Evolutionary conservation across 2,329 filamentous ascomycete genomes (phyloP), one percentile per base, ranked within the genome.

Genomic region (Neurospora sp.): DNA sequence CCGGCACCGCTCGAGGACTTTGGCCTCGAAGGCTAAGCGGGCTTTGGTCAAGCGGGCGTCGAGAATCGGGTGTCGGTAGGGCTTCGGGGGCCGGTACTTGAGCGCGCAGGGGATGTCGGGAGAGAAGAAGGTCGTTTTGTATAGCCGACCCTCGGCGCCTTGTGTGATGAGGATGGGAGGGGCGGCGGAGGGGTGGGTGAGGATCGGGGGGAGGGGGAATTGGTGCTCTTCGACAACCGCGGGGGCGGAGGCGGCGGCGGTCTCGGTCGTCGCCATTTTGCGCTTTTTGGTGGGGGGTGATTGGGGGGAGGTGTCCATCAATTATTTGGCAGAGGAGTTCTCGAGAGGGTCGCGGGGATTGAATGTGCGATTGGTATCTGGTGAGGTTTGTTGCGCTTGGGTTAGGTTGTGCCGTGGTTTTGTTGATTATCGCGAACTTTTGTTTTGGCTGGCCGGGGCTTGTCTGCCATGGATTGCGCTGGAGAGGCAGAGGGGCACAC

Each of bases 91-190:
- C 0, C 96, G 92, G 84, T 96, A 90, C 83, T 99, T 99, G 73
- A 98, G 88, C 0, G 95, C 93, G 78, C 90, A 91, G 15, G 91
- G 87, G 10, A 87, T 84, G 70, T 84, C 79, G 46, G 91, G 86
- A 1, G 86, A 79, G 69, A 97, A 89, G 82, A 93, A 96, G 69
- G 88, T 90, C 19, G 93, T 95, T 80, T 89, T 90, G 87, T 96
- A 98, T 78, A 99, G 88, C 74, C 95, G 93, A 71, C 93, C 94
- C 87, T 99, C 96, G 78, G 96, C 96, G 81, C 96, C 96, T 85
- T 98, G 96, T 70, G 93, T 90, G 75, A 98, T 88, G 77, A 97
- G 91, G 67, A 78, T 80, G 73, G 93, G 89, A 67, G 87, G 80
- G 75, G 84, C 79, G 46, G 87, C 83, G 72, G 86, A 83, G 78